Percentiles rank a stretch among this genome's conserved stretches.
Evolutionary conservation across 129 eudicot genomes (phyloP).

Genomic region (Ambrosia trifida): DNA sequence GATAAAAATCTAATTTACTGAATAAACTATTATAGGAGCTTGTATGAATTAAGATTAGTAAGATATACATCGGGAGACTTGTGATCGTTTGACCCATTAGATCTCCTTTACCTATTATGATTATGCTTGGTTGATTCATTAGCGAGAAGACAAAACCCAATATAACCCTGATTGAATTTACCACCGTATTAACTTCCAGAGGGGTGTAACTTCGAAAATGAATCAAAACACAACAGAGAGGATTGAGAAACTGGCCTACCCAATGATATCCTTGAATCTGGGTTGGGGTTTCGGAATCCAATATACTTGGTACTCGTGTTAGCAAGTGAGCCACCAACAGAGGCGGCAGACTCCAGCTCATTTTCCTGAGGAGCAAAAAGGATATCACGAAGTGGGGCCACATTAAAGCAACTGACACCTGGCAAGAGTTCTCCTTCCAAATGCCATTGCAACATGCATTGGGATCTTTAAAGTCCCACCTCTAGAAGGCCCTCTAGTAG

Average conservation of each 20-base stretch:
- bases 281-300: conserved; percentile 38
- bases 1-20: not conserved
- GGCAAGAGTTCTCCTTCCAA: conserved; percentile 74
- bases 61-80: too few species aligned
- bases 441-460: conserved; percentile 77
- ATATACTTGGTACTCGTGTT: conserved; percentile 40
- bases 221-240: not conserved
- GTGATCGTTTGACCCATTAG: not conserved
- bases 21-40: not conserved
- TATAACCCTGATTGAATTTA: not conserved
- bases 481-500: conserved; percentile 72
- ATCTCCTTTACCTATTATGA: too few species aligned
- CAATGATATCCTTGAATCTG: conserved; percentile 35
- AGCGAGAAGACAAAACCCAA: too few species aligned
- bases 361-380: conserved; percentile 55
- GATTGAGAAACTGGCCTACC: conserved; percentile 26
- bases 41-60: not conserved
- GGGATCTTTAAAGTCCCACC: conserved; percentile 56
- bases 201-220: not conserved
- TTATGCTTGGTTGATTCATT: too few species aligned
- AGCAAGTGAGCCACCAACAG: not conserved
- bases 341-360: conserved; percentile 41
- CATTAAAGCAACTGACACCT: conserved; percentile 70
- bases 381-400: conserved; percentile 68
- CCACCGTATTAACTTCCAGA: not conserved